Evolutionary conservation across 2,329 filamentous ascomycete species (phyloP).

Genomic region (Teratosphaeria zuluensis): DNA sequence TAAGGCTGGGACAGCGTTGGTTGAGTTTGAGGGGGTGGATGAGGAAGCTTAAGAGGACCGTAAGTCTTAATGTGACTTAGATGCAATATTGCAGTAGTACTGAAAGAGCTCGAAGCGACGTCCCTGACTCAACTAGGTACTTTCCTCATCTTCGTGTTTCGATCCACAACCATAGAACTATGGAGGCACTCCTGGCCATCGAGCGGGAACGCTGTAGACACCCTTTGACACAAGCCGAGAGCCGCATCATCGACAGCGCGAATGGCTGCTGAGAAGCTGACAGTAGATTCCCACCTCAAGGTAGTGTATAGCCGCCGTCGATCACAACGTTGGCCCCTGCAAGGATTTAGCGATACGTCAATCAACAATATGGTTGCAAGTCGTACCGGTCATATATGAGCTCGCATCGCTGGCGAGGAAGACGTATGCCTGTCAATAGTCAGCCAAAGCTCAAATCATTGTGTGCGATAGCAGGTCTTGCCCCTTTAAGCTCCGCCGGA

Average conservation of each 20-base stretch:
- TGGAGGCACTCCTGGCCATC: no score
- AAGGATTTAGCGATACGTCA: not conserved
- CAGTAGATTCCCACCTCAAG: not conserved
- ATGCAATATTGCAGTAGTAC: no score
- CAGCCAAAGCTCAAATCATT: not conserved
- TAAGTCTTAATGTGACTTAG: not conserved
- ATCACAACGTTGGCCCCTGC: slow-evolving; percentile 33
- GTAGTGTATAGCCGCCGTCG: slow-evolving; percentile 40
- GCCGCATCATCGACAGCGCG: no score
- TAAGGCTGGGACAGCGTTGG: slow-evolving; percentile 39
- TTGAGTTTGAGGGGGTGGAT: slow-evolving; percentile 31
- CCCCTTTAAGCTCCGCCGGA: slow-evolving; percentile 29
- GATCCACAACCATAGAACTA: no score
- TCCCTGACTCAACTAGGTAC: no score
- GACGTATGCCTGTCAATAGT: slow-evolving; percentile 32
- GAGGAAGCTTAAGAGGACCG: not conserved
- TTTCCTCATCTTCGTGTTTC: no score
- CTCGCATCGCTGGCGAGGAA: slow-evolving; percentile 40
- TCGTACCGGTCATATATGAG: slow-evolving; percentile 38
- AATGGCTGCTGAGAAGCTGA: no score
- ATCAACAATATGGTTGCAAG: not conserved
- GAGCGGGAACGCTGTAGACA: no score
- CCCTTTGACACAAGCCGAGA: no score
- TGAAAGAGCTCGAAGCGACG: no score
- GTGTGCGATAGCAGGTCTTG: slow-evolving; percentile 1